Evolutionary conservation across 805 yeast genomes (phyloP).

Genomic region (Nakazawaea wyomingensis): DNA sequence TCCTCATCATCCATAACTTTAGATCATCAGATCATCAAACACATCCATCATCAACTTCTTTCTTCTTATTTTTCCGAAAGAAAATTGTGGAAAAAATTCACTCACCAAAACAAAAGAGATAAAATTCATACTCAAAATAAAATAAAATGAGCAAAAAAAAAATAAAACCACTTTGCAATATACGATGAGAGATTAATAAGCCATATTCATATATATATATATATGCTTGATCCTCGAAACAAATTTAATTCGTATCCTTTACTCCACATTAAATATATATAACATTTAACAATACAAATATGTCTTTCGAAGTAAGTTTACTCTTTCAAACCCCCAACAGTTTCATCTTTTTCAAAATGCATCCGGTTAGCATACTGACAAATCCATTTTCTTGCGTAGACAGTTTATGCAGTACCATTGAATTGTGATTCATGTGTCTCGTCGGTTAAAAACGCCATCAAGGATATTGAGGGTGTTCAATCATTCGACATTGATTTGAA

Average conservation of each 20-base stretch:
- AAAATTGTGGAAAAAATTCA: neutral
- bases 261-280: no score
- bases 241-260: neutral
- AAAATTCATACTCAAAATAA: no score
- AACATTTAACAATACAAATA: no score
- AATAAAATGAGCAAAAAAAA: no score
- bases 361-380: no score
- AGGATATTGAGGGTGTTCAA: conserved; percentile 44
- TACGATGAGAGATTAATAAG: neutral
- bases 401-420: conserved; percentile 83
- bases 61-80: neutral
- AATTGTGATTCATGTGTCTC: conserved; percentile 70
- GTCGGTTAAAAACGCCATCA: conserved; percentile 50
- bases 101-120: no score
- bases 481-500: conserved; percentile 51
- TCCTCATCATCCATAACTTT: no score
- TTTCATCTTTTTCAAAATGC: no score
- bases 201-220: neutral
- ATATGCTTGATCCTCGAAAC: neutral
- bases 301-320: conserved; percentile 13
- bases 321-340: no score
- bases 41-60: neutral
- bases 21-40: no score
- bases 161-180: neutral
- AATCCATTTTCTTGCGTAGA: no score